These are phyloP conservation scores for Uronychia setigera DNA, from an alignment of 73 alveolate species.

Conservation along the genomic window DNA sequence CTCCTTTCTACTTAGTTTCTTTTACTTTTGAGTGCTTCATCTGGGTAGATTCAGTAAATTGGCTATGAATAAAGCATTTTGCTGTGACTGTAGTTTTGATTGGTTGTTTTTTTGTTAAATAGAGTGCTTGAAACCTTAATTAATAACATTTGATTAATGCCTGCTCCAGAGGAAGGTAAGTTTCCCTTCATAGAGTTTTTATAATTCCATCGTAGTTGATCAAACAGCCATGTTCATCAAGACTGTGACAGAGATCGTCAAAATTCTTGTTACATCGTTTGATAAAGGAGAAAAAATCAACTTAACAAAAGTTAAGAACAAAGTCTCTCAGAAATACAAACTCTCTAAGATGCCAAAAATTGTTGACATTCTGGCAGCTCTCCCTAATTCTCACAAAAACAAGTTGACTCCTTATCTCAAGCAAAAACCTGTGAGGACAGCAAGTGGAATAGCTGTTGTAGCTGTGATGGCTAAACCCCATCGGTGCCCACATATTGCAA, in stretches of 20 bases:
- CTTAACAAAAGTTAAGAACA: slow-evolving; percentile 83
- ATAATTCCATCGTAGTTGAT: neutral
- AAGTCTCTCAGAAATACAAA: slow-evolving; percentile 88
- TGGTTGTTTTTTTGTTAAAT: neutral
- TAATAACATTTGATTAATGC: neutral
- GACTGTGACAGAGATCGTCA: slow-evolving; percentile 92
- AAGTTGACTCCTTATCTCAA: slow-evolving; percentile 93
- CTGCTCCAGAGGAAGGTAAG: neutral
- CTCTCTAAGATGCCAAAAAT: slow-evolving; percentile 94
- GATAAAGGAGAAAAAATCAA: slow-evolving; percentile 88
- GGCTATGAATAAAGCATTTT: too few relatives aligned
- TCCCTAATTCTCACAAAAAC: slow-evolving; percentile 94
- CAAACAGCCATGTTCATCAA: slow-evolving; percentile 77
- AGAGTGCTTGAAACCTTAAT: slow-evolving; percentile 26
- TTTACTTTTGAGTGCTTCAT: too few relatives aligned
- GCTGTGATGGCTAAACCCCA: slow-evolving; percentile 99
- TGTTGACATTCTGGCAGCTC: slow-evolving; percentile 94
- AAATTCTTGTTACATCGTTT: slow-evolving; percentile 72
- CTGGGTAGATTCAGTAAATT: too few relatives aligned
- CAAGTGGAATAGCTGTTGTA: slow-evolving; percentile 98
- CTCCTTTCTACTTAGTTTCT: too few relatives aligned
- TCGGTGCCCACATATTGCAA: slow-evolving; percentile 98
- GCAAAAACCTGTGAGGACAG: slow-evolving; percentile 98
- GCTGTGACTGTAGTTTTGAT: too few relatives aligned
- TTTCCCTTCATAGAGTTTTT: neutral